phyloP scores from a whole-genome alignment of 176 grass and related monocot species.

The Oryza glaberrima region DNA sequence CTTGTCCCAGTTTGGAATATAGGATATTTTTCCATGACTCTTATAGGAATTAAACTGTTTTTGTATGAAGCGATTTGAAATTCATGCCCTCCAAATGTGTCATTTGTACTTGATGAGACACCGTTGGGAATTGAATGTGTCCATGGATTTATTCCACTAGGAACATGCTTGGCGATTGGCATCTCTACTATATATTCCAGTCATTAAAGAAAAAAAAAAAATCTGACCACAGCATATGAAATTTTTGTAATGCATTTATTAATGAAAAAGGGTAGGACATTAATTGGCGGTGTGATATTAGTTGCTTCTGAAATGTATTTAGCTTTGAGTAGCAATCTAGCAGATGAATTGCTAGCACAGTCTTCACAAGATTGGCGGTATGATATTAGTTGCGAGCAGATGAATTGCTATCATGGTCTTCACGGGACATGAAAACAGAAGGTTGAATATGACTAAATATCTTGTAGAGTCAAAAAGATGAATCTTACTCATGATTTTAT shows the following conservation, averaged over 20 bases:
- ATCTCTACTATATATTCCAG: constrained; percentile 17
- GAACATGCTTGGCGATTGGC: background rate
- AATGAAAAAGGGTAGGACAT: background rate
- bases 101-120: background rate
- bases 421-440: background rate
- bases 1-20: background rate
- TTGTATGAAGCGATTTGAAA: background rate
- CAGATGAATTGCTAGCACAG: background rate
- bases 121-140: background rate
- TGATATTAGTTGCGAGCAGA: background rate
- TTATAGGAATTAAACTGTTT: background rate
- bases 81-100: background rate
- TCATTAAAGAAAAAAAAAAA: background rate
- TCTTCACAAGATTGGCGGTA: background rate
- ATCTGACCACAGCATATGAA: background rate
- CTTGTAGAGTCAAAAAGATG: background rate
- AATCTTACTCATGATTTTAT: background rate
- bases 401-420: background rate
- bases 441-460: background rate
- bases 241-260: background rate
- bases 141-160: background rate
- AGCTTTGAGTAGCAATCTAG: constrained; percentile 19
- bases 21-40: background rate
- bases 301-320: constrained; percentile 30
- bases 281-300: background rate